Conservation (phyloP, 1,284 basidiomycete species). For the Trichosporon ovoides region DNA sequence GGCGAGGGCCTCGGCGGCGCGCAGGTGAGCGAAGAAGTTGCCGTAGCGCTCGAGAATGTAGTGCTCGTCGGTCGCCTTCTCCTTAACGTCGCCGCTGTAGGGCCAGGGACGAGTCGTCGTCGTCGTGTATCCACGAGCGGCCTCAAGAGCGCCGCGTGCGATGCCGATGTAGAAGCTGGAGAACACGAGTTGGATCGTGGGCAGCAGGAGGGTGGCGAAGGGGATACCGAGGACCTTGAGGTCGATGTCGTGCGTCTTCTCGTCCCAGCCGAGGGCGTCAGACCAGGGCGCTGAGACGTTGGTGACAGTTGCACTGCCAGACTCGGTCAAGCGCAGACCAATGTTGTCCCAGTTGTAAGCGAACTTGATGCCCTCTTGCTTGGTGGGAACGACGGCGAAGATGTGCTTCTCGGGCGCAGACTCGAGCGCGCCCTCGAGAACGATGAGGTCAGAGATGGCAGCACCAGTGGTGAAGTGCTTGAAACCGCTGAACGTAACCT, state of each 20-base stretch:
- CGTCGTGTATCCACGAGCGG: slow-evolving; percentile 35
- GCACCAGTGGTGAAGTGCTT: slow-evolving; percentile 44
- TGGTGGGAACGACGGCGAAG: slow-evolving; percentile 34
- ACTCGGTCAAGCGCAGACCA: slow-evolving; percentile 43
- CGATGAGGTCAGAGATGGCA: slow-evolving; percentile 42
- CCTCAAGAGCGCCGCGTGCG: slow-evolving; percentile 36
- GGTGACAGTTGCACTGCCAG: slow-evolving; percentile 33
- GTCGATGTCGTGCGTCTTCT: neutral
- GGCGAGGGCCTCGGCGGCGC: slow-evolving; percentile 39
- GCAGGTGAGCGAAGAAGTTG: slow-evolving; percentile 37
- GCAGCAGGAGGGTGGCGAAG: slow-evolving; percentile 42
- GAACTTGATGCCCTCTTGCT: slow-evolving; percentile 38
- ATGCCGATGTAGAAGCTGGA: slow-evolving; percentile 45
- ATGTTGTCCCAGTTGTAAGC: slow-evolving; percentile 46
- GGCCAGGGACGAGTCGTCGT: slow-evolving; percentile 43
- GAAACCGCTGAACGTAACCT: slow-evolving; percentile 37
- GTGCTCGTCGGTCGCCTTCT: slow-evolving; percentile 30
- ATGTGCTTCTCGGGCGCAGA: slow-evolving; percentile 23
- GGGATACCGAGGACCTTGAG: neutral
- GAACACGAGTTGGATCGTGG: slow-evolving; percentile 43
- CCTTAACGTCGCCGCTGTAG: slow-evolving; percentile 26
- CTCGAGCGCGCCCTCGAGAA: slow-evolving; percentile 37
- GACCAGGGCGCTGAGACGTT: slow-evolving; percentile 34
- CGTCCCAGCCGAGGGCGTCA: slow-evolving; percentile 30
- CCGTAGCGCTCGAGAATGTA: slow-evolving; percentile 44